These are phyloP conservation scores for Solanum appendiculatum DNA, from an alignment of 257 asterid species.

Conservation along the genomic window DNA sequence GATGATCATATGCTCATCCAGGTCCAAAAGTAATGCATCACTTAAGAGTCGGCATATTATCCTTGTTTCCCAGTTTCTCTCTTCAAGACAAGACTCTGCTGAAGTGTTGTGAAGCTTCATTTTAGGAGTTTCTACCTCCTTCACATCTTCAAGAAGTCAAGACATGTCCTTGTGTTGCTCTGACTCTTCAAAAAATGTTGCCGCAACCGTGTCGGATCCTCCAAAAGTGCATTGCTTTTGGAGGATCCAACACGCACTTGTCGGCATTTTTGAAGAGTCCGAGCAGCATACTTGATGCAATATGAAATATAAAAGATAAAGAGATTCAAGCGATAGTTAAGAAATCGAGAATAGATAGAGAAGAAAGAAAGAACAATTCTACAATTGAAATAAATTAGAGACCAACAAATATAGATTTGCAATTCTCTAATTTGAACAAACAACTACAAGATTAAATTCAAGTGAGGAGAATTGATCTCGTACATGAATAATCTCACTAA, in stretches of 20 bases:
- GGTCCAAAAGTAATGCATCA: not conserved
- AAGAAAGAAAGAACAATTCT: no score
- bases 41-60: not conserved
- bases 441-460: no score
- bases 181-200: not conserved
- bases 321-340: no score
- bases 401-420: no score
- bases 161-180: not conserved
- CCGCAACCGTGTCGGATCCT: not conserved
- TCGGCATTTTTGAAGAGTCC: not conserved
- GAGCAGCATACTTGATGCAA: not conserved
- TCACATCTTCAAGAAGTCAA: not conserved
- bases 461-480: no score
- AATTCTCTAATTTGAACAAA: no score
- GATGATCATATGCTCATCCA: not conserved
- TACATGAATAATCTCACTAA: no score
- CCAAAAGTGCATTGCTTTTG: not conserved
- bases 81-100: not conserved
- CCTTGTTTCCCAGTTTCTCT: not conserved
- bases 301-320: no score
- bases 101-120: not conserved
- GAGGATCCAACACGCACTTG: not conserved
- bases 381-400: no score
- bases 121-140: not conserved
- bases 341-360: no score